A percentile compares a stretch with the other conserved stretches of the same genome.
These are phyloP conservation scores for Scedosporium aurantiacum DNA, from an alignment of 2,329 filamentous ascomycete species.

Conservation along the genomic window DNA sequence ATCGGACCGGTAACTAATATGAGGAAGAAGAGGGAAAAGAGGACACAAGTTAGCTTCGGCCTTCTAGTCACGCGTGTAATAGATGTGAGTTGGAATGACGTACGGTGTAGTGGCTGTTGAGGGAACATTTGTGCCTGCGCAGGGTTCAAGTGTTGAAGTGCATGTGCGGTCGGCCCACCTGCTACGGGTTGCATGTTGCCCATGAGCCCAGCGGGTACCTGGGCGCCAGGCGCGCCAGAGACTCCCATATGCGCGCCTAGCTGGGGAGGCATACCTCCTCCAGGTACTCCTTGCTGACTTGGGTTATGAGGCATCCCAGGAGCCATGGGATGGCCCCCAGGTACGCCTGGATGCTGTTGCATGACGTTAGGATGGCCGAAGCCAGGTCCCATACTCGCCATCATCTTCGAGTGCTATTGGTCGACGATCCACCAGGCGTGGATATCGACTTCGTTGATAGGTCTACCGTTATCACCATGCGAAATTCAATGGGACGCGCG, in stretches of 20 bases:
- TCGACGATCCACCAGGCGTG: constrained; percentile 47
- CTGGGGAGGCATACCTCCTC: constrained; percentile 54
- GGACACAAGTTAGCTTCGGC: not conserved
- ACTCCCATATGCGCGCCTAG: constrained; percentile 58
- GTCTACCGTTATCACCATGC: constrained; percentile 4
- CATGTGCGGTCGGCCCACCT: constrained; percentile 53
- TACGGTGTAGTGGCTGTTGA: constrained; percentile 28
- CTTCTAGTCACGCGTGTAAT: not conserved
- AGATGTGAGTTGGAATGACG: not conserved
- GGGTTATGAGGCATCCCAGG: constrained; percentile 56
- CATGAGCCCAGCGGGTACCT: constrained; percentile 69
- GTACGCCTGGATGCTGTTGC: constrained; percentile 59
- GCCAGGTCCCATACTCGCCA: constrained; percentile 56
- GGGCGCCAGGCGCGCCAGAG: constrained; percentile 54
- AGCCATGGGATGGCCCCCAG: constrained; percentile 49
- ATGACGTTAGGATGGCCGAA: constrained; percentile 61
- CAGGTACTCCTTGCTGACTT: constrained; percentile 49
- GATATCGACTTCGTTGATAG: constrained; percentile 39
- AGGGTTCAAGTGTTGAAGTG: constrained; percentile 61
- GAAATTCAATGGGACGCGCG: not conserved
- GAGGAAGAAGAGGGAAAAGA: constrained; percentile 11
- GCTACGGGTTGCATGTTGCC: constrained; percentile 61
- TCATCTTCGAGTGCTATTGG: constrained; percentile 40
- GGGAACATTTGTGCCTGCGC: constrained; percentile 47
- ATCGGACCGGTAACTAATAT: constrained; percentile 19